A percentile compares a stretch with the other conserved stretches of the same genome.
Conservation (phyloP, 2,329 filamentous ascomycete species). For the Ophiostoma ips region DNA sequence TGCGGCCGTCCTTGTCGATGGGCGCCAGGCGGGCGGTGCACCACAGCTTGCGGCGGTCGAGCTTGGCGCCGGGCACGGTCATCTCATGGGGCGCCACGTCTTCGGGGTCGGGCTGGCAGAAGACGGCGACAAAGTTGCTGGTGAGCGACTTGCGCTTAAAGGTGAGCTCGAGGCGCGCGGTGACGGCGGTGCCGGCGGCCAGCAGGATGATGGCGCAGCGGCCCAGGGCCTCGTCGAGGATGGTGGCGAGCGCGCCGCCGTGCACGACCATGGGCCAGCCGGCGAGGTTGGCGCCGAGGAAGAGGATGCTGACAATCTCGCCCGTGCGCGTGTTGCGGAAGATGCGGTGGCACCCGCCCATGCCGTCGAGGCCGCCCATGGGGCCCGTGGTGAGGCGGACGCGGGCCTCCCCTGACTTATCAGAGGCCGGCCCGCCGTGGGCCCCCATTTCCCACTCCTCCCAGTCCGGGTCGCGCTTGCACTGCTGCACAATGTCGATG, state of each 20-base stretch:
- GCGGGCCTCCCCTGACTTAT: not conserved
- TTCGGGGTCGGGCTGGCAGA: conserved; percentile 19
- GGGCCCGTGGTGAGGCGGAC: conserved; percentile 28
- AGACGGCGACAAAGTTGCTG: conserved; percentile 11
- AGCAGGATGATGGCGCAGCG: conserved; percentile 41
- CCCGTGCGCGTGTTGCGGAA: conserved; percentile 48
- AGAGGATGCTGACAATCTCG: conserved; percentile 49
- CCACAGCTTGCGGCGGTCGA: conserved; percentile 34
- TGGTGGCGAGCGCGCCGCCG: conserved; percentile 54
- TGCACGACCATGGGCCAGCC: conserved; percentile 63
- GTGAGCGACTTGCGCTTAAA: conserved; percentile 36
- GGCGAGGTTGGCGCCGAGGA: conserved; percentile 47
- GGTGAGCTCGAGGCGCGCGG: conserved; percentile 42
- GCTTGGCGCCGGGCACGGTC: too few relatives aligned
- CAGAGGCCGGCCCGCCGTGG: not conserved
- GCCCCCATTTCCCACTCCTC: conserved; percentile 6
- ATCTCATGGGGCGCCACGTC: not conserved
- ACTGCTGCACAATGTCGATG: conserved; percentile 7
- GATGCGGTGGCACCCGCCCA: conserved; percentile 41
- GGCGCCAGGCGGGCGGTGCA: conserved; percentile 40
- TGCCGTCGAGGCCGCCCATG: conserved; percentile 26
- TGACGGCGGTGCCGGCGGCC: conserved; percentile 35
- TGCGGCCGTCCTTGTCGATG: conserved; percentile 18
- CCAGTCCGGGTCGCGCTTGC: conserved; percentile 11
- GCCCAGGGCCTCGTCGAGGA: conserved; percentile 57